Evolutionary conservation across 176 grass and related monocot genomes (phyloP).

Genomic region (Cenchrus americanus): DNA sequence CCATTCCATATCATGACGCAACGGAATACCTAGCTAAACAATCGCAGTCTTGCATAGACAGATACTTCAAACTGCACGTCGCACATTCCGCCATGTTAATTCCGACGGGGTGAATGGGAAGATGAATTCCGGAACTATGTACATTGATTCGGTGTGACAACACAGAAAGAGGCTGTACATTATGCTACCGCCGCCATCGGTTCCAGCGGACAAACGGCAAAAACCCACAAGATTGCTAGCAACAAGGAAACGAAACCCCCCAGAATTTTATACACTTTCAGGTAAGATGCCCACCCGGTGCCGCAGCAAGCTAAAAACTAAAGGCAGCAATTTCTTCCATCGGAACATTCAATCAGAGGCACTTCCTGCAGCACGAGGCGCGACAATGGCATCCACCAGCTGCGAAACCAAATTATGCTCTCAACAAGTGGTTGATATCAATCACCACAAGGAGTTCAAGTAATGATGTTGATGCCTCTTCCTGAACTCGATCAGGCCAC

Average conservation of each 20-base stretch:
- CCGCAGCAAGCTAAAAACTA: constrained; percentile 30
- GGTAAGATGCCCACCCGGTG: constrained; percentile 9
- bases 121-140: constrained; percentile 33
- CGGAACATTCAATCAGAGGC: constrained; percentile 6
- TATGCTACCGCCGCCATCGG: constrained; percentile 22
- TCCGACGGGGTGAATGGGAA: background rate
- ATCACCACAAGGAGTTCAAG: constrained; percentile 58
- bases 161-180: constrained; percentile 43
- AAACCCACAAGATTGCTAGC: background rate
- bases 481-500: constrained; percentile 72
- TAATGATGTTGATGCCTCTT: constrained; percentile 65
- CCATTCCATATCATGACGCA: too few species aligned
- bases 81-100: background rate
- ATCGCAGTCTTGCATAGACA: too few species aligned
- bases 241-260: background rate
- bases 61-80: too few species aligned
- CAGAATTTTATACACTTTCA: constrained; percentile 44
- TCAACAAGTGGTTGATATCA: constrained; percentile 17
- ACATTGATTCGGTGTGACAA: constrained; percentile 28
- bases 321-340: constrained; percentile 29
- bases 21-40: too few species aligned
- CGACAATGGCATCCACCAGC: background rate
- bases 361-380: background rate
- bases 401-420: constrained; percentile 9
- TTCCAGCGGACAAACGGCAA: background rate